These are phyloP conservation scores for Malus sylvestris DNA, from an alignment of 306 rosid genomes.

Conservation along the genomic window DNA sequence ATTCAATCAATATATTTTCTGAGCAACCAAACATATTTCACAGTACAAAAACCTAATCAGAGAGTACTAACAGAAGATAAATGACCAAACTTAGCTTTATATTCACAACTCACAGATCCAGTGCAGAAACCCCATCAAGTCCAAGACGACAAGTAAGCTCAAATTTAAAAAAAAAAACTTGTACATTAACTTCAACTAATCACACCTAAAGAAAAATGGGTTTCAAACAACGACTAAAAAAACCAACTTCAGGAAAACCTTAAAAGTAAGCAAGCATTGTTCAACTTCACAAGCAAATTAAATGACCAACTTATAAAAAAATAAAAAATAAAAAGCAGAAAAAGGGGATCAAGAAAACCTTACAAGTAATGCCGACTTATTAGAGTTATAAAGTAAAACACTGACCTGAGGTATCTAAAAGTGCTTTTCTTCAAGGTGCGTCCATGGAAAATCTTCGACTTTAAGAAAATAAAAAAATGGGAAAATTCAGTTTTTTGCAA, in stretches of 20 bases:
- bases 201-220: slow-evolving; percentile 1
- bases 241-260: slow-evolving; percentile 33
- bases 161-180: slow-evolving; percentile 14
- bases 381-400: background rate
- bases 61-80: background rate
- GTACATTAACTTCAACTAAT: slow-evolving; percentile 34
- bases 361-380: slow-evolving; percentile 18
- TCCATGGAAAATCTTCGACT: slow-evolving; percentile 15
- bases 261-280: slow-evolving; percentile 7
- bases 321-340: background rate
- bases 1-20: slow-evolving; percentile 20
- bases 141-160: slow-evolving; percentile 31
- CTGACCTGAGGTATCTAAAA: slow-evolving; percentile 15
- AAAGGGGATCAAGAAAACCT: background rate
- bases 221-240: slow-evolving; percentile 46
- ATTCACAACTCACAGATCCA: slow-evolving; percentile 24
- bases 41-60: background rate
- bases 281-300: slow-evolving; percentile 6
- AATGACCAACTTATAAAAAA: background rate
- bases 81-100: background rate
- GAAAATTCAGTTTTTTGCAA: background rate
- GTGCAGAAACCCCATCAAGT: slow-evolving; percentile 9
- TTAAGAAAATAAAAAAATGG: background rate
- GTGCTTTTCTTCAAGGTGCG: slow-evolving; percentile 5
- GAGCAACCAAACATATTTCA: slow-evolving; percentile 22